These are phyloP conservation scores for Heliamphora pulchella DNA, from an alignment of 179 eudicot species.

Conservation along the genomic window DNA sequence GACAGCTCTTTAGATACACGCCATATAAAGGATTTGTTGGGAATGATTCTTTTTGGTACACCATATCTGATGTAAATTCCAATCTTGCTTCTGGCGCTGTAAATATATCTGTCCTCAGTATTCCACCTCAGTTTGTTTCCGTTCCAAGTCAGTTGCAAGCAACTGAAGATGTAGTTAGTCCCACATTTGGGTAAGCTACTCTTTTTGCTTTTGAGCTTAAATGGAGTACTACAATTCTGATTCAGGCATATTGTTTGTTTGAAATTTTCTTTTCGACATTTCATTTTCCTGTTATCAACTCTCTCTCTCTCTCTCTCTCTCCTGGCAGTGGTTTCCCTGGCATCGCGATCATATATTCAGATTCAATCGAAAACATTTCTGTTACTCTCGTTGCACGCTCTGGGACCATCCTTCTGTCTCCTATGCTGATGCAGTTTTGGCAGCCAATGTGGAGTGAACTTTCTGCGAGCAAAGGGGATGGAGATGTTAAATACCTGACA, in stretches of 20 bases:
- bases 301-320: not conserved
- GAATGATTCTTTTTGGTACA: conserved; percentile 66
- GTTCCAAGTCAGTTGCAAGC: conserved; percentile 57
- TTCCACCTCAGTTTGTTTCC: conserved; percentile 81
- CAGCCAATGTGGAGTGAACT: conserved; percentile 57
- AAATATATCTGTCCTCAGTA: conserved; percentile 49
- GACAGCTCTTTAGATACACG: conserved; percentile 59
- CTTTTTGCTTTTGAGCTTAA: not conserved
- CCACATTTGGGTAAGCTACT: conserved; percentile 57
- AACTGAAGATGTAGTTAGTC: conserved; percentile 61
- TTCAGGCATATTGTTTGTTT: not conserved
- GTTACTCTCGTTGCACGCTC: conserved; percentile 46
- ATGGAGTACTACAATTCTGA: not conserved
- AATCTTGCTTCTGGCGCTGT: conserved; percentile 61
- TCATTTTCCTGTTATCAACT: not conserved
- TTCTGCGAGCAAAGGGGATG: conserved; percentile 33
- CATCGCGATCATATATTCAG: conserved; percentile 60
- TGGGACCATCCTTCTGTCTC: conserved; percentile 60
- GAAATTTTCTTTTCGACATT: not conserved
- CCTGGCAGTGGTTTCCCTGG: conserved; percentile 70
- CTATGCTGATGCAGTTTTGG: conserved; percentile 70
- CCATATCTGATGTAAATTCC: conserved; percentile 49
- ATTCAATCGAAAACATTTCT: conserved; percentile 52
- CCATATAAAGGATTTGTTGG: conserved; percentile 83
- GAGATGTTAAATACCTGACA: conserved; percentile 30